phyloP scores from a whole-genome alignment of 78 protist species.

The slime mould (Dictyostelium discoideum) region dicty_2.7 NC_007088.5:5162001-5162500 shows the following conservation, averaged over 20 bases:
- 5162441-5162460: not conserved
- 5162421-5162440: slow-evolving; percentile 5
- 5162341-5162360: not conserved
- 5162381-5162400: slow-evolving; percentile 1
- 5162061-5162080: not conserved
- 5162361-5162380: not conserved
- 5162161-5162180: not conserved
- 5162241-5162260: not conserved
- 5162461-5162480: not conserved
- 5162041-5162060: not conserved
- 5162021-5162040: not conserved
- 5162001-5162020: not conserved
- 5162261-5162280: not conserved
- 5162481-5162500: not conserved
- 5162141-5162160: not conserved
- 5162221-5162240: not conserved
- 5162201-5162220: too few species aligned
- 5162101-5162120: not conserved
- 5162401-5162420: not conserved
- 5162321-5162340: not conserved
- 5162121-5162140: not conserved
- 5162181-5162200: not conserved
- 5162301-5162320: not conserved
- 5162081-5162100: not conserved
- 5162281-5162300: not conserved